Percentiles rank a stretch among this genome's conserved stretches.
phyloP scores from a whole-genome alignment of 2,329 filamentous ascomycete species.

The Fusarium sulawesiense region DNA sequence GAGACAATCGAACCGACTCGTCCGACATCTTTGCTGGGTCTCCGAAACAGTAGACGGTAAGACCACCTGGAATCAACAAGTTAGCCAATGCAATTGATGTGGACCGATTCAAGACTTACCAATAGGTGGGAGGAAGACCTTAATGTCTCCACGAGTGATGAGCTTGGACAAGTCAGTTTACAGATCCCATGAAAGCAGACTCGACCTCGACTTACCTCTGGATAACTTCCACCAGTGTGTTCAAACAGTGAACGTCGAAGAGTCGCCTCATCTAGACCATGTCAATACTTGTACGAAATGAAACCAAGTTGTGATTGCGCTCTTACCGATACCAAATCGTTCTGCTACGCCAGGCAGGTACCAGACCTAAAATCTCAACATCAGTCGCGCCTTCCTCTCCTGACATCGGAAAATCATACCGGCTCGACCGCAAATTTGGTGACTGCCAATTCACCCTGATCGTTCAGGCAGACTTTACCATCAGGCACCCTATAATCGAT shows the following conservation, averaged over 20 bases:
- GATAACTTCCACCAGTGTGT: slow-evolving; percentile 94
- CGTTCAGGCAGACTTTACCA: slow-evolving; percentile 90
- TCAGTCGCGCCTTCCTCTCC: slow-evolving; percentile 2
- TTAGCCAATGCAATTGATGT: slow-evolving; percentile 16
- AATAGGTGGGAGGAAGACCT: slow-evolving; percentile 94
- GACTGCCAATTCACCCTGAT: slow-evolving; percentile 86
- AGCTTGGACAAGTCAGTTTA: slow-evolving; percentile 60
- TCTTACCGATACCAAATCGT: slow-evolving; percentile 85
- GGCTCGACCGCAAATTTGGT: slow-evolving; percentile 98
- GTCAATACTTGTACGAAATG: slow-evolving; percentile 42
- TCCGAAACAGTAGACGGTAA: slow-evolving; percentile 97
- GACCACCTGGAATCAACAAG: slow-evolving; percentile 65
- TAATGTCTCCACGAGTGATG: slow-evolving; percentile 94
- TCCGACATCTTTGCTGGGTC: slow-evolving; percentile 95
- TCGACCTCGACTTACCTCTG: slow-evolving; percentile 66
- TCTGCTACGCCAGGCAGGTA: slow-evolving; percentile 89
- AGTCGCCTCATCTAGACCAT: slow-evolving; percentile 77
- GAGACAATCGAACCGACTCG: slow-evolving; percentile 79
- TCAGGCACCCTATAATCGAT: slow-evolving; percentile 67
- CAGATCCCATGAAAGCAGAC: background rate
- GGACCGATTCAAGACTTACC: slow-evolving; percentile 57
- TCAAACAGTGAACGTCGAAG: slow-evolving; percentile 91
- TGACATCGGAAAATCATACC: slow-evolving; percentile 60
- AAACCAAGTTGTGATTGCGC: background rate
- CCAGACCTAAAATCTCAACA: slow-evolving; percentile 65